Base-by-base conservation (phyloP, 2,329 filamentous ascomycete species). In the Colletotrichum higginsianum region DNA sequence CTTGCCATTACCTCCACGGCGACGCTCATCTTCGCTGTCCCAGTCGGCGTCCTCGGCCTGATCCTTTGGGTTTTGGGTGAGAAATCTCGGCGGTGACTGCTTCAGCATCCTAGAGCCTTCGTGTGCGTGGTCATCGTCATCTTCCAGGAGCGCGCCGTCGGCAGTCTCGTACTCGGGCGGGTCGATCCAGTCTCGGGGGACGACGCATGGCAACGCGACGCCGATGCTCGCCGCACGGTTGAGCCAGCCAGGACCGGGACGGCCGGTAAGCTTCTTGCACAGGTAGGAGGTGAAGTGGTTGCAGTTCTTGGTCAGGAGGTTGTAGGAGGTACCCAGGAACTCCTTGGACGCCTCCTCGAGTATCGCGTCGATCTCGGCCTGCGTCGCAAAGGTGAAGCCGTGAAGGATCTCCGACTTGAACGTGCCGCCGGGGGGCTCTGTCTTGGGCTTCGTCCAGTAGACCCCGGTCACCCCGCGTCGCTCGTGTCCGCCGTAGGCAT, bases 181-280 rank as follows among this genome's bases (percentile, higher is more conserved):
- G 56, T 92, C 89, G 74, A 96, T 90, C 94, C 94, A 96, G 78
- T 95, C 93, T 72, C 88, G 87, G 15, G 94, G 94, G 57, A 97
- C 93, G 23, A 97, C 88, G 79, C 94, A 97, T 16, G 94, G 94
- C 46, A 97, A 81, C 15, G 92, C 92, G 62, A 95, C 88, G 49
- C 94, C 94, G 74, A 97, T 94, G 75, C 89, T 92, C n/a, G 94
- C 94, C 1, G 94, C 94, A 66, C 94, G 89, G 78, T 97, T 97
- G 65, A 97, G 84, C 92, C 94, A 97, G 21, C 81, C 82, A 0
- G 94, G 94, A 0, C 92, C 93, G 1, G 90, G 84, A 56, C 89
- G 87, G 7, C 91, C 90, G 2, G 93, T 96, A 66, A 97, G 86
- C 75, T 89, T 89, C 79, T 92, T 86, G 81, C 93, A 95, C 21